A percentile compares a stretch with the other conserved stretches of the same genome.
Conservation (phyloP, 176 grass and related monocot genomes). For the Eleusine indica region DNA sequence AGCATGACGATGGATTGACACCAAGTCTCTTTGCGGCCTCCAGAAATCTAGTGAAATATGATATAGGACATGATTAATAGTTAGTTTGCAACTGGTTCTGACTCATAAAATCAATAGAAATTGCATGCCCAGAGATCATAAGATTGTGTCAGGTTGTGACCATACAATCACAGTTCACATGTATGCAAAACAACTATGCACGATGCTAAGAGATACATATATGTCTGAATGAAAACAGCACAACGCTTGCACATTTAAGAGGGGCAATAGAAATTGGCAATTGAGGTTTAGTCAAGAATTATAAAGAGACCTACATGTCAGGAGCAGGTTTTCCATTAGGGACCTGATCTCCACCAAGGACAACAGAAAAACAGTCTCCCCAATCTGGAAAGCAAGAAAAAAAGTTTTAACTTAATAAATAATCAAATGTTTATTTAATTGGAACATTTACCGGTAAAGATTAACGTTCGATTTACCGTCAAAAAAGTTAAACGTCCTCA, state of each 20-base stretch:
- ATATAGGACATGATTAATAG: constrained; percentile 5
- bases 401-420: background rate
- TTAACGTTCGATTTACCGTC: background rate
- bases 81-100: background rate
- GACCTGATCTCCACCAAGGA: constrained; percentile 87
- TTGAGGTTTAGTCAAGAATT: background rate
- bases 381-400: constrained; percentile 53
- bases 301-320: constrained; percentile 62
- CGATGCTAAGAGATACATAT: background rate
- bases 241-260: background rate
- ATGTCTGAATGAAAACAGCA: constrained; percentile 3
- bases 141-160: background rate
- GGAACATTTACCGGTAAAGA: background rate
- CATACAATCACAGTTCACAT: background rate
- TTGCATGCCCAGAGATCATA: background rate
- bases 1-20: constrained; percentile 61
- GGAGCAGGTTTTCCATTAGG: constrained; percentile 83
- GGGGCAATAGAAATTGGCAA: background rate
- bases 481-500: background rate
- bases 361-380: constrained; percentile 75
- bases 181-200: background rate
- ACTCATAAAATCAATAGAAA: background rate
- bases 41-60: constrained; percentile 60
- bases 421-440: background rate
- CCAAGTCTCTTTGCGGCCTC: constrained; percentile 80